Evolutionary conservation across 495 filamentous ascomycete genomes (phyloP), one percentile per base, ranked within the genome.

Genomic region (Trichoderma reesei): DNA sequence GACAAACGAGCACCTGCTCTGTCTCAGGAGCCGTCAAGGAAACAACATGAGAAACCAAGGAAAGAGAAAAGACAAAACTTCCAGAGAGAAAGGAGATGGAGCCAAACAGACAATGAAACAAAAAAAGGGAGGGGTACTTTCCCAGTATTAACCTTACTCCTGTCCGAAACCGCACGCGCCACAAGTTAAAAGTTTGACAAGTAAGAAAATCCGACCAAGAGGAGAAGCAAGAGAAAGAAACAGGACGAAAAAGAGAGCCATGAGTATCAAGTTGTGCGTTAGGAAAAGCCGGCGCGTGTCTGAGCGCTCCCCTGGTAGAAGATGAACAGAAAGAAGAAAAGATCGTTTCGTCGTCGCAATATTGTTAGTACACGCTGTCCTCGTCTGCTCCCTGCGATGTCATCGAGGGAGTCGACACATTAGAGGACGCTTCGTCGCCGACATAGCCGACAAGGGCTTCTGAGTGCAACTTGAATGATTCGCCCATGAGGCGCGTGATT

Each of bases 401-500:
- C 82, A 85, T 85, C 60, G 82, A 85, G 54, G 82, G 82, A 42
- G 82, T 85, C 54, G 82, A 83, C 54, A 81, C 81, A 66, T 77
- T 81, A n/a, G 82, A 83, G 44, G 79, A 79, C 61, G 76, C 78
- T 65, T 81, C 80, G 69, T 85, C 90, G 72, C 96, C 95, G 69
- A 96, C 92, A 73, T 96, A 96, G 73, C 94, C 91, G 54, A 90
- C 83, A 26, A 98, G 85, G 61, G 94, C 92, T 75, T 98, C 91
- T 16, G 94, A 89, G 76, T 97, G 92, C 64, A 96, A 88, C 72
- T 94, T 92, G 85, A 98, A 98, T 59, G 94, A 92, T 74, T 98
- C 95, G 72, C 94, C 94, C 89, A 98, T 95, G 41, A 98, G 83
- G 73, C 94, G 90, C 69, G 93, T 97, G 73, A 98, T 96, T 66